These are phyloP conservation scores for Pyrenula aspistea DNA, from an alignment of 495 filamentous ascomycete species.

Conservation along the genomic window DNA sequence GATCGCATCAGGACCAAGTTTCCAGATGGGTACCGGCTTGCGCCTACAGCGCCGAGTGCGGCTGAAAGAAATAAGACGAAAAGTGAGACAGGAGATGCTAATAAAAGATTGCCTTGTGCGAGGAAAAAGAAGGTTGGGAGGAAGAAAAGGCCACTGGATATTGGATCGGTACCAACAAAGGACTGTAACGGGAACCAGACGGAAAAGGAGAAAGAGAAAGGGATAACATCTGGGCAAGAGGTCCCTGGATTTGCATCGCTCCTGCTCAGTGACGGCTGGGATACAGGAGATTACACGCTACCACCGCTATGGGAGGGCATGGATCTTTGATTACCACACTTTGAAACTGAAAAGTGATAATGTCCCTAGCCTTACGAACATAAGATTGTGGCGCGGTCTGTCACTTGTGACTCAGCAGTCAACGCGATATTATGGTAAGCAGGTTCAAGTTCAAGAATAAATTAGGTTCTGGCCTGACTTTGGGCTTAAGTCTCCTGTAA, in stretches of 20 bases:
- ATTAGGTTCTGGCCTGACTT: too few relatives aligned
- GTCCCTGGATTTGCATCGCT: not conserved
- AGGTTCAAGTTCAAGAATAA: too few relatives aligned
- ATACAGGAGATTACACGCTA: not conserved
- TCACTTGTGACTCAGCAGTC: too few relatives aligned
- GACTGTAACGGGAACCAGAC: not conserved
- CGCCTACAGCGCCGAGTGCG: not conserved
- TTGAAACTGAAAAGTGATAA: too few relatives aligned
- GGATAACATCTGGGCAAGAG: not conserved
- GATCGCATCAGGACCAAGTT: slow-evolving; percentile 75
- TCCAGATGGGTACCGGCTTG: slow-evolving; percentile 51
- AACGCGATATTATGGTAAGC: too few relatives aligned
- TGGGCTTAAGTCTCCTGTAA: too few relatives aligned
- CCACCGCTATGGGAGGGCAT: not conserved
- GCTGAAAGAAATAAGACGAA: not conserved
- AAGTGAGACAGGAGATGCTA: not conserved
- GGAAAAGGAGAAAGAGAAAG: not conserved
- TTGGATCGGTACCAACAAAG: not conserved
- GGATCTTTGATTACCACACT: not conserved
- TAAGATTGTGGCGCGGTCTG: too few relatives aligned
- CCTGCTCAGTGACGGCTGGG: not conserved
- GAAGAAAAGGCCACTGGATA: not conserved
- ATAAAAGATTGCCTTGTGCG: not conserved
- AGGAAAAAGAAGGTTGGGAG: not conserved
- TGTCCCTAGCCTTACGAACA: too few relatives aligned